Base-by-base conservation (phyloP, 176 grass and related monocot genomes). In the Oryza punctata region DNA sequence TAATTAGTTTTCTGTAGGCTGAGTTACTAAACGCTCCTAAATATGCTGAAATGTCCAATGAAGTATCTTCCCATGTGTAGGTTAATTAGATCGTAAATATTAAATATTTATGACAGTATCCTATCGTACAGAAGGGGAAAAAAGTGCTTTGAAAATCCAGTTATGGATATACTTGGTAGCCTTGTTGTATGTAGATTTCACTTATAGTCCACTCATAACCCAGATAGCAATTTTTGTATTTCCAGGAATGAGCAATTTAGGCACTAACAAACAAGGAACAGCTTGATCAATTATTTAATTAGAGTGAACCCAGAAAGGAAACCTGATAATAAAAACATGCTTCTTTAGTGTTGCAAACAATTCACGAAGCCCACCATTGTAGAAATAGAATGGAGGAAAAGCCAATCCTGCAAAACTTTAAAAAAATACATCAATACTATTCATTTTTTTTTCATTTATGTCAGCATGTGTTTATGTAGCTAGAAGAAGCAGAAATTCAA, bases 331-430 rank as follows among this genome's bases (percentile, higher is more conserved):
- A 72, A 96, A 92, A 85, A 96, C 87, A 26, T 99, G 96, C 0
- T 94, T 87, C 59, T 96, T 99, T 61, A 99, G 75, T 65, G 91
- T 92, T 77, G 78, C 70, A 46, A 99, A 91, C 81, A 99, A 87
- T 78, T 99, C 96, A 85, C 93, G 91, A 78, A 94, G 74, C 75
- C 96, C 96, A 8, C 96, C 91, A 78, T 81, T 96, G 75, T 99
- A 99, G 89, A 99, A 99, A 84, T 99, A 94, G 85, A 99, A 90
- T 87, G 96, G 93, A 87, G 96, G 85, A 89, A 83, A 94, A 78
- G 96, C 93, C 50, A 99, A 65, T 16, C 96, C 96, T 99, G 85
- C 77, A 90, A 37, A 89, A 86, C 54, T 84, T 74, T 74, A 52
- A 43, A 6, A 73, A 21, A 70, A 67, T 44, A 67, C 70, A 66